phyloP scores from a whole-genome alignment of 78 protist genomes.

The Goniomonas avonlea region DNA sequence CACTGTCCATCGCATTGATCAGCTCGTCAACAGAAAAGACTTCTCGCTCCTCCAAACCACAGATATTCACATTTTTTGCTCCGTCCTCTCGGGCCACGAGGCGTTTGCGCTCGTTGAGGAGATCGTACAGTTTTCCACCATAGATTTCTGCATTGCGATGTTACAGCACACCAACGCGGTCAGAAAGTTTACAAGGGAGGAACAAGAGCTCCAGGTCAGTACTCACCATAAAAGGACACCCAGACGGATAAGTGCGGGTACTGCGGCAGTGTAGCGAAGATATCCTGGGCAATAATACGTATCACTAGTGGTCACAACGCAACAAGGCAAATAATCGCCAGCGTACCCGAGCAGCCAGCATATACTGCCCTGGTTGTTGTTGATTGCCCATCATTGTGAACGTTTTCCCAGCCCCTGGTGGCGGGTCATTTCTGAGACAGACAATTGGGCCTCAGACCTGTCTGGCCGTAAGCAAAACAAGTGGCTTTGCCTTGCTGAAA shows the following conservation, averaged over 20 bases:
- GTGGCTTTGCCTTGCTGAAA: slow-evolving; percentile 23
- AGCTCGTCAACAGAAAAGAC: background rate
- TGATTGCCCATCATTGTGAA: slow-evolving; percentile 28
- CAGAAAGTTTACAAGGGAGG: too few species aligned
- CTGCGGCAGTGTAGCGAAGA: background rate
- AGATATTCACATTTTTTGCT: slow-evolving; percentile 5
- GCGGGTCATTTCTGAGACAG: background rate
- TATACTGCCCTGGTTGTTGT: background rate
- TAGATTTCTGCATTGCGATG: too few species aligned
- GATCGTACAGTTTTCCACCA: slow-evolving; percentile 23
- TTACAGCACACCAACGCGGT: too few species aligned
- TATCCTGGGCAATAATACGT: too few species aligned
- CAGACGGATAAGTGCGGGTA: too few species aligned
- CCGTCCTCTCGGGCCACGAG: slow-evolving; percentile 27
- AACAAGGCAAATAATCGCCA: too few species aligned
- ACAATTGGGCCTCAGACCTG: background rate
- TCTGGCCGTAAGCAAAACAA: slow-evolving; percentile 18
- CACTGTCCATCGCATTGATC: background rate
- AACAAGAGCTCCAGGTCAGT: too few species aligned
- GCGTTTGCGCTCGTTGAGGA: slow-evolving; percentile 10
- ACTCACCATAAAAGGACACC: too few species aligned
- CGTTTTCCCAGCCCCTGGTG: background rate
- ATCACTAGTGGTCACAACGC: too few species aligned
- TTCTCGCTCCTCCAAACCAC: slow-evolving; percentile 9
- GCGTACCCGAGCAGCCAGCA: slow-evolving; percentile 5